These are phyloP conservation scores for Lasiosphaeria hispida DNA, from an alignment of 495 filamentous ascomycete genomes.

Conservation along the genomic window DNA sequence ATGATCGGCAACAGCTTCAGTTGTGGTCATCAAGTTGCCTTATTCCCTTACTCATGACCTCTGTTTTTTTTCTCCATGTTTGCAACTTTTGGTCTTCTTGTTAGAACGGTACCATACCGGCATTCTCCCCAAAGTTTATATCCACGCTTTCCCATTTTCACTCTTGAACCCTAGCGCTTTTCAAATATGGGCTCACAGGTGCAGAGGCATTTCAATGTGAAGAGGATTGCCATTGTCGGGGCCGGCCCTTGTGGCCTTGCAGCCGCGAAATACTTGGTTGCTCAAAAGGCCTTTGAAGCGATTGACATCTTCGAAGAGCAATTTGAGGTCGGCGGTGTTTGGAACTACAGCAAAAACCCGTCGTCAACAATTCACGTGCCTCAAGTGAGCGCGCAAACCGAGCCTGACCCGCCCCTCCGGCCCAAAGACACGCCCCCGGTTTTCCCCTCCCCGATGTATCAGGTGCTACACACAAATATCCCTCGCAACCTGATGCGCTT, in stretches of 20 bases:
- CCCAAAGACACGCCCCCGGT: constrained; percentile 37
- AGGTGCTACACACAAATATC: constrained; percentile 80
- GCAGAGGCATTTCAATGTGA: constrained; percentile 38
- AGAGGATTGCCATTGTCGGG: constrained; percentile 64
- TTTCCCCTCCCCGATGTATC: constrained; percentile 74
- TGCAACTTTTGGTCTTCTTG: background rate
- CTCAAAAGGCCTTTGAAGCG: constrained; percentile 65
- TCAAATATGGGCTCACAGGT: constrained; percentile 28
- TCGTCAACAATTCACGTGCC: constrained; percentile 34
- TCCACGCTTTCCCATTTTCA: too few species aligned
- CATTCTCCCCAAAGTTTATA: too few species aligned
- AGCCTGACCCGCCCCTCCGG: constrained; percentile 40
- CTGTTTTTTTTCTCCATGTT: background rate
- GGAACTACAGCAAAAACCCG: constrained; percentile 64
- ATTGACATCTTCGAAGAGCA: constrained; percentile 85
- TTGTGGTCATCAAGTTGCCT: background rate
- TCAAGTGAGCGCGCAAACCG: constrained; percentile 39
- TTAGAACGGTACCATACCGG: background rate
- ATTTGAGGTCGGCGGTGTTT: constrained; percentile 70
- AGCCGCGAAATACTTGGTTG: constrained; percentile 70
- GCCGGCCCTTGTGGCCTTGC: constrained; percentile 67
- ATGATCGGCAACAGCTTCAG: background rate
- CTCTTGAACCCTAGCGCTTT: too few species aligned
- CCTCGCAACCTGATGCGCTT: constrained; percentile 78
- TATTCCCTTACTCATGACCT: background rate